Conservation (phyloP, 306 rosid genomes). For the Aeschynomene evenia region DNA sequence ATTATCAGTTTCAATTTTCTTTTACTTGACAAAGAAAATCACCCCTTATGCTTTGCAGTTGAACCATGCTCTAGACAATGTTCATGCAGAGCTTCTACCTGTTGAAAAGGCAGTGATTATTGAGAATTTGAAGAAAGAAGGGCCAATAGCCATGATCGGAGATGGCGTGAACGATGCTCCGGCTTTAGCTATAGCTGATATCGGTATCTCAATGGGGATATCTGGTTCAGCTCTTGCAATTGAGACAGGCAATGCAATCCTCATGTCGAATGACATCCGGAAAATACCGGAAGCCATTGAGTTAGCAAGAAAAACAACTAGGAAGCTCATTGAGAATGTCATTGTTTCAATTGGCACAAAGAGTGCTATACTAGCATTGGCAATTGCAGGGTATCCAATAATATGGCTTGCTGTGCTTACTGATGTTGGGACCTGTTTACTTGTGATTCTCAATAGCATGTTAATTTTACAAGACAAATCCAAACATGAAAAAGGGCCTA, state of each 20-base stretch:
- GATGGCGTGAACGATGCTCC: constrained; percentile 92
- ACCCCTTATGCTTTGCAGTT: constrained; percentile 41
- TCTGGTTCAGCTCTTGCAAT: constrained; percentile 85
- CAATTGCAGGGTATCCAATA: constrained; percentile 80
- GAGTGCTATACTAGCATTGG: constrained; percentile 57
- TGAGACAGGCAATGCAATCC: constrained; percentile 68
- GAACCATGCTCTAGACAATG: constrained; percentile 52
- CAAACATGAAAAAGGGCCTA: constrained; percentile 1
- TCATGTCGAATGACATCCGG: constrained; percentile 74
- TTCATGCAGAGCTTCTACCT: constrained; percentile 82
- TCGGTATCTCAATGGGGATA: constrained; percentile 92
- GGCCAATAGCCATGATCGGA: constrained; percentile 75
- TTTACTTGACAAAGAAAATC: constrained; percentile 6
- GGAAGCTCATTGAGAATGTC: constrained; percentile 63
- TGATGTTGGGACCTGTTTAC: constrained; percentile 81
- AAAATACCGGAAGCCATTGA: constrained; percentile 73
- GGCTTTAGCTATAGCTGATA: constrained; percentile 83
- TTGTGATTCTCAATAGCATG: constrained; percentile 89
- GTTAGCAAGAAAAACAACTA: constrained; percentile 55
- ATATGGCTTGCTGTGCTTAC: constrained; percentile 94
- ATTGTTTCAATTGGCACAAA: constrained; percentile 60
- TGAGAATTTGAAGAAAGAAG: constrained; percentile 55
- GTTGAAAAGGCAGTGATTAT: constrained; percentile 67
- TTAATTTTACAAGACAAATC: constrained; percentile 44
- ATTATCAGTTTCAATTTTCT: constrained; percentile 9